Base-by-base conservation (phyloP, 257 asterid species). In the Cynanchum wilfordii region DNA sequence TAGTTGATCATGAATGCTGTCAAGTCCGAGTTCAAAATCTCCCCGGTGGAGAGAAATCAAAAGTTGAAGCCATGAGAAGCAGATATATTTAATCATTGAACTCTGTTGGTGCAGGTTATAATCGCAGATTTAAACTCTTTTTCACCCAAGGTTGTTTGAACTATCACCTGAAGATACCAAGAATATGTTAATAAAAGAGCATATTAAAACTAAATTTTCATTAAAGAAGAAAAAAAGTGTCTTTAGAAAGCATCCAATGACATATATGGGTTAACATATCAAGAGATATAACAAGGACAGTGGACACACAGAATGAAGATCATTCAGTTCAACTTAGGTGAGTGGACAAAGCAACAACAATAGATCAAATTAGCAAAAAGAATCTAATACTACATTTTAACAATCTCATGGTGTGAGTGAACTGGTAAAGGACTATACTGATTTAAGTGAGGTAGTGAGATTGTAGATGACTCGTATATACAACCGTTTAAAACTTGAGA, bases 41-140 rank as follows among this genome's bases (percentile, higher is more conserved):
- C 2, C 10, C 9, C 5, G 3, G 10, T 45, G 33, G 44, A 7
- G 47, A 42, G 11, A 9, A 68, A 50, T 16, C 62, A 50, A 44
- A 50, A 6, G 33, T 17, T 16, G n/a, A 54, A 52, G 73, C 33
- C 33, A 1, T 4, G n/a, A 56, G 27, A 33, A 13, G 78, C 33
- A 16, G 29, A 57, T 55, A 33, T 56, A 33, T 56, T 19, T 56
- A 68, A 73, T 87, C 82, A 93, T 78, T 81, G 88, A 44, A 93
- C 96, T 78, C 88, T 84, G 78, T 88, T 88, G 75, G 98, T 89
- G 90, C 98, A 90, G 73, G 94, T 82, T 71, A 83, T 71, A 66
- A 93, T 89, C 54, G 80, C 93, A 67, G 88, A 83, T 83, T 86
- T 91, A 82, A 93, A 72, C 81, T 93, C 96, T 75, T 91, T 97